Conservation (phyloP, 23 red algal genomes). For the Gracilaria domingensis region DNA sequence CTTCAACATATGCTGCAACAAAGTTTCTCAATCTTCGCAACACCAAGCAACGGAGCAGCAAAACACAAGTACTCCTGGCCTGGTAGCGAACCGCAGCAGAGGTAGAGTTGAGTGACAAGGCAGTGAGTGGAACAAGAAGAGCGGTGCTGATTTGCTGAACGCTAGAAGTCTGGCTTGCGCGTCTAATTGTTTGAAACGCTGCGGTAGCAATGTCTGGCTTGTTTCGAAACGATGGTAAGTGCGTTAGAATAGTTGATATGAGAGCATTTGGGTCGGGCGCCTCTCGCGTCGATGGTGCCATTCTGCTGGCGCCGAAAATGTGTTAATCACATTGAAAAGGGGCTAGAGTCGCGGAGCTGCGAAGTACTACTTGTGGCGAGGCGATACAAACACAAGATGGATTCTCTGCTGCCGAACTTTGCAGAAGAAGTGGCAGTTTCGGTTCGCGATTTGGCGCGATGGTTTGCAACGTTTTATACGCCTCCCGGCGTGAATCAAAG, state of each 20-base stretch:
- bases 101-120: conserved; percentile 39
- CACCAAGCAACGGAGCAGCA: conserved; percentile 35
- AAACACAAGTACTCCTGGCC: conserved; percentile 27
- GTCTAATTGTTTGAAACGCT: conserved; percentile 45
- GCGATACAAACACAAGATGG: not conserved
- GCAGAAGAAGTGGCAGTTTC: too few species aligned
- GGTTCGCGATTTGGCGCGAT: too few species aligned
- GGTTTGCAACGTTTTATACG: too few species aligned
- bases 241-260: conserved; percentile 37
- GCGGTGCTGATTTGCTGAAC: conserved; percentile 11
- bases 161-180: conserved; percentile 20
- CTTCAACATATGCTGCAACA: conserved; percentile 34
- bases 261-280: conserved; percentile 32
- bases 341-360: not conserved
- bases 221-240: conserved; percentile 54
- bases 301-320: not conserved
- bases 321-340: not conserved
- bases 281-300: conserved; percentile 15
- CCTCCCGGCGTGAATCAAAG: too few species aligned
- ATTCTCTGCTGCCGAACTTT: too few species aligned
- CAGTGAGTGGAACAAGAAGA: conserved; percentile 43
- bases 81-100: conserved; percentile 27
- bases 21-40: not conserved
- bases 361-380: not conserved
- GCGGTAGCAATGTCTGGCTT: conserved; percentile 48